Base-by-base conservation (phyloP, 208 protist genomes). In the Angomonas ambiguus region DNA sequence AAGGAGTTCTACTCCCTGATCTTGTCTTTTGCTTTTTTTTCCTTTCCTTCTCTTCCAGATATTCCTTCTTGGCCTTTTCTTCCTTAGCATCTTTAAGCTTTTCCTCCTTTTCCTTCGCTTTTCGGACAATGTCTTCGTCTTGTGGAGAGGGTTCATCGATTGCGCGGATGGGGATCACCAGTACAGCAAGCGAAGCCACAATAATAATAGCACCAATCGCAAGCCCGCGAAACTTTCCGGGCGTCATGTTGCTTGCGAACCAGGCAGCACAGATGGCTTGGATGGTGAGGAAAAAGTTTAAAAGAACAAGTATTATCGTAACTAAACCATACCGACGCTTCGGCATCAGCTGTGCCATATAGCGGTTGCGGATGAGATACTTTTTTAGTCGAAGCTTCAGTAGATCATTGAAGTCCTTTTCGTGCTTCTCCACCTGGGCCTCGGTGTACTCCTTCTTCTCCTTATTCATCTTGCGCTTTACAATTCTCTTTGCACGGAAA, bases 211-310 rank as follows among this genome's bases (percentile, higher is more conserved):
- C 67, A 8, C 77, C 76, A 38, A 80, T 80, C 18, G 82, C 77
- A 24, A 88, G 66, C 13, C 74, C 68, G 13, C 68, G 69, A 33
- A 57, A 48, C 45, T 74, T 69, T 33, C 55, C 77, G 41, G 25
- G n/a, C 8, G 71, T 84, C 67, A 83, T 67, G 38, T 72, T 48
- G 3, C 53, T 28, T 0, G 28, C 22, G 20, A 75, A 51, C 34
- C 72, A 84, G 1, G 74, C 71, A 25, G 71, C 79, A 62, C 38
- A 51, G n/a, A 86, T 51, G 3, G 74, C 56, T 61, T 86, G 83
- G 27, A 74, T 71, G 6, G 83, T 85, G 30, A 86, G 41, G 76
- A 75, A 89, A 3, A 84, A 41, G 70, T 89, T 89, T 20, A 82
- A 55, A 11, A 79, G 33, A 24, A 86, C 16, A 3, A 89, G 61